phyloP scores from a whole-genome alignment of 176 grass and related monocot species.

The Ampelocalamus luodianensis region DNA sequence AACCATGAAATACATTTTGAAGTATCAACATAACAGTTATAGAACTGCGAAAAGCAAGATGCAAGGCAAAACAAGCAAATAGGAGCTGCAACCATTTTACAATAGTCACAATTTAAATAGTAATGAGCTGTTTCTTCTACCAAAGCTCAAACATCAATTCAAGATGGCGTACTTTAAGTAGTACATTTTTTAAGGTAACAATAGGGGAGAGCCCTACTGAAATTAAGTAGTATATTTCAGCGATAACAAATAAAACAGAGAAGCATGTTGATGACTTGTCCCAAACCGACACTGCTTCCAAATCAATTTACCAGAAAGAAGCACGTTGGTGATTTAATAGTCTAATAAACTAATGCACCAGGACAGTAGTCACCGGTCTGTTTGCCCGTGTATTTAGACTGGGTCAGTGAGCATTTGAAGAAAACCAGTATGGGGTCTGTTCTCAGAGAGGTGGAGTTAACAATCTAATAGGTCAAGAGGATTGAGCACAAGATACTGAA shows the following conservation, averaged over 20 bases:
- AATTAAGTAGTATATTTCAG: constrained; percentile 5
- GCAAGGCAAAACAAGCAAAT: constrained; percentile 18
- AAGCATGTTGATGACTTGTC: constrained; percentile 20
- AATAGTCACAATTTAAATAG: not conserved
- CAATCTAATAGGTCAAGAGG: not conserved
- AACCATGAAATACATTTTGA: constrained; percentile 19
- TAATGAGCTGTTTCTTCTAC: not conserved
- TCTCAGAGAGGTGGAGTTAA: not conserved
- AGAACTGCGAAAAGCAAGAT: not conserved
- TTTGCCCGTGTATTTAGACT: constrained; percentile 5
- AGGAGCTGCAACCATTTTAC: not conserved
- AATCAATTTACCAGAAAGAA: constrained; percentile 5
- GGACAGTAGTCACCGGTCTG: not conserved
- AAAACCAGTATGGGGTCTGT: not conserved
- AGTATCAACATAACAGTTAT: not conserved
- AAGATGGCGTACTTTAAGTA: not conserved
- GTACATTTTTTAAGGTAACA: not conserved
- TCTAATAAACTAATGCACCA: not conserved
- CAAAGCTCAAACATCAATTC: constrained; percentile 9
- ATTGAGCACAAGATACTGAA: constrained; percentile 11
- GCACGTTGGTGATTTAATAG: not conserved
- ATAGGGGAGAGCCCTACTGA: not conserved
- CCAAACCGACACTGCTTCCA: not conserved
- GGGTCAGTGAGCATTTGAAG: constrained; percentile 5
- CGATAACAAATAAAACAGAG: not conserved